Conservation (phyloP, 192 early-diverging fungal species). For the Bifiguratus adelaidae region DNA sequence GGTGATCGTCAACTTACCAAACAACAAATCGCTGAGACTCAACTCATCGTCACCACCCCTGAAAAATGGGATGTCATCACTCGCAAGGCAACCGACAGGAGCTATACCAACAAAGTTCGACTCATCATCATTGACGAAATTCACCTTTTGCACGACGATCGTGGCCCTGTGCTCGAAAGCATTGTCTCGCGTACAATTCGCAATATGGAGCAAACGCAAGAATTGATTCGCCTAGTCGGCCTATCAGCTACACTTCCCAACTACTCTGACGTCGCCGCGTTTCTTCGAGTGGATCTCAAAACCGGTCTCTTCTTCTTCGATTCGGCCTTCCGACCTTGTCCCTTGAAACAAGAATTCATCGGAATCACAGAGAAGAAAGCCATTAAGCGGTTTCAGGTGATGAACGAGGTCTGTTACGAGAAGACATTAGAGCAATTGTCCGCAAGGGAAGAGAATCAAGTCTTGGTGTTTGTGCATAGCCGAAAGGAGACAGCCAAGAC, state of each 20-base stretch:
- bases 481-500: slow-evolving; percentile 97
- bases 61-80: slow-evolving; percentile 99
- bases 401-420: slow-evolving; percentile 97
- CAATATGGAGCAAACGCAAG: slow-evolving; percentile 82
- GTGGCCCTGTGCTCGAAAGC: slow-evolving; percentile 92
- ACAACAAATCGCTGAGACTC: slow-evolving; percentile 90
- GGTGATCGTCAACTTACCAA: slow-evolving; percentile 97
- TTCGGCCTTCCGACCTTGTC: slow-evolving; percentile 84
- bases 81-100: slow-evolving; percentile 86
- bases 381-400: slow-evolving; percentile 82
- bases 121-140: slow-evolving; percentile 96
- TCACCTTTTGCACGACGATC: slow-evolving; percentile 93
- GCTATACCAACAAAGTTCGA: slow-evolving; percentile 81
- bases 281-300: slow-evolving; percentile 77
- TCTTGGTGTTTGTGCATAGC: slow-evolving; percentile 94
- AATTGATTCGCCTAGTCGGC: slow-evolving; percentile 82
- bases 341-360: slow-evolving; percentile 92
- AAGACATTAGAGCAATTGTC: slow-evolving; percentile 80
- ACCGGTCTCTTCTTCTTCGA: slow-evolving; percentile 90
- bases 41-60: slow-evolving; percentile 96
- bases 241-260: slow-evolving; percentile 93
- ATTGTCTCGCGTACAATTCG: slow-evolving; percentile 84
- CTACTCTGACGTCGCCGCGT: slow-evolving; percentile 90
- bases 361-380: slow-evolving; percentile 97
- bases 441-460: slow-evolving; percentile 66